A percentile compares a stretch with the other conserved stretches of the same genome.
phyloP scores from a whole-genome alignment of 352 stramenopile species.

The Pythium inflatum region DNA sequence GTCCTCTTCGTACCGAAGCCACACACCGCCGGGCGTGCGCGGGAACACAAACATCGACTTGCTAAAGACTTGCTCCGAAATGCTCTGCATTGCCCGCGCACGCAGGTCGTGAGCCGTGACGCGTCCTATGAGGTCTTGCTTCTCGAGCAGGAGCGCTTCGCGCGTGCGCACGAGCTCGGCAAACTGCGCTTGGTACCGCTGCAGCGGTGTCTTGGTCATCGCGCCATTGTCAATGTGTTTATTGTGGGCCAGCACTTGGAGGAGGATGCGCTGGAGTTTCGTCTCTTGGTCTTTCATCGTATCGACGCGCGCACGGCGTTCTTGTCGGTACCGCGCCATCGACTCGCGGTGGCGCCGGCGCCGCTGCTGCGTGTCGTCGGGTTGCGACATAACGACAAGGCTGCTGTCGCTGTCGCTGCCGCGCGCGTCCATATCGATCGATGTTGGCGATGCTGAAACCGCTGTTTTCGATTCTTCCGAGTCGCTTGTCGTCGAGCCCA shows the following conservation, averaged over 20 bases:
- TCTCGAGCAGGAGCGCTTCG: slow-evolving; percentile 23
- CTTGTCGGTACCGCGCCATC: slow-evolving; percentile 30
- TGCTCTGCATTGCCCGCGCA: slow-evolving; percentile 26
- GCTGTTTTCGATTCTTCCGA: slow-evolving; percentile 1
- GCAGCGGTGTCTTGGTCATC: neutral
- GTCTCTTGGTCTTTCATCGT: slow-evolving; percentile 20
- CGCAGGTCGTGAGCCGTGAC: slow-evolving; percentile 22
- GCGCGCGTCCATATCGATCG: neutral
- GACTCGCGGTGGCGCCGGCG: slow-evolving; percentile 26
- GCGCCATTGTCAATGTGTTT: slow-evolving; percentile 15
- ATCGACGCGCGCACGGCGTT: slow-evolving; percentile 25
- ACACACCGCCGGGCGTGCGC: slow-evolving; percentile 25
- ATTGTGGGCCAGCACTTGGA: slow-evolving; percentile 28
- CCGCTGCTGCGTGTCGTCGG: slow-evolving; percentile 2
- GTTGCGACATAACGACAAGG: neutral
- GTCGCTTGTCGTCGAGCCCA: neutral
- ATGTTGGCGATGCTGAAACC: slow-evolving; percentile 8
- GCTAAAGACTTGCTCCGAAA: slow-evolving; percentile 26
- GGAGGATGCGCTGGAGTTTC: slow-evolving; percentile 21
- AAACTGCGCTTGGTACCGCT: slow-evolving; percentile 18
- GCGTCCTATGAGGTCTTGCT: neutral
- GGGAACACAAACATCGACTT: slow-evolving; percentile 33
- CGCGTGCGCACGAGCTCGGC: slow-evolving; percentile 28
- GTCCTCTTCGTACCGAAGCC: slow-evolving; percentile 29
- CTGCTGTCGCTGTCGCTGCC: slow-evolving; percentile 4